Conservation (phyloP, 768 basidiomycete species). For the Mycena rosella region DNA sequence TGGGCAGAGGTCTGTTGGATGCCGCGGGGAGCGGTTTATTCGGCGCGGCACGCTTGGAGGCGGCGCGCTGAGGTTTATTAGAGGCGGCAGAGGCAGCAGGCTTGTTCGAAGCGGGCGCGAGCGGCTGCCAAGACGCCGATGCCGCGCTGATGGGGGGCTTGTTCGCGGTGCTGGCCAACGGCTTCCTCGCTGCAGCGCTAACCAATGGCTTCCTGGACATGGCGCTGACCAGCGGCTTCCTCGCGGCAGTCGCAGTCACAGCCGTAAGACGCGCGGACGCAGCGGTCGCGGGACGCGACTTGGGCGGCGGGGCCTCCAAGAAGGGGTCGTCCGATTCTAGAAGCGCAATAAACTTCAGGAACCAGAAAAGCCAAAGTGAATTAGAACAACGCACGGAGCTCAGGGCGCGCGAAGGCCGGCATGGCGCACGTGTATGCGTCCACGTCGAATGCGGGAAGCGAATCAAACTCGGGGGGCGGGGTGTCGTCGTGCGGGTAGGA, state of each 20-base stretch:
- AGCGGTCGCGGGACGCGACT: no score
- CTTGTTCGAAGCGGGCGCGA: not conserved
- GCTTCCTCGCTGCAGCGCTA: not conserved
- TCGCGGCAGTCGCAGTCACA: not conserved
- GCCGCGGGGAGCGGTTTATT: no score
- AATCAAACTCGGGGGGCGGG: conserved; percentile 45
- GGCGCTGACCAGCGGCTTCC: no score
- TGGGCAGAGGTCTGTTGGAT: not conserved
- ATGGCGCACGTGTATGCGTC: conserved; percentile 44
- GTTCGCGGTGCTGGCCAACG: not conserved
- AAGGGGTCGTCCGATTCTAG: conserved; percentile 47
- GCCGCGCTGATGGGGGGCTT: not conserved
- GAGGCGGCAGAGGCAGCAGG: no score
- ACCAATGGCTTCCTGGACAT: not conserved
- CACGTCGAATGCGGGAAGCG: no score
- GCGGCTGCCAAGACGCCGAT: not conserved
- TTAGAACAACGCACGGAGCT: conserved; percentile 43
- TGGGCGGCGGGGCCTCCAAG: not conserved
- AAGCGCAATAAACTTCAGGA: no score
- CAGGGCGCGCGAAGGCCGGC: conserved; percentile 47
- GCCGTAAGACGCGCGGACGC: no score
- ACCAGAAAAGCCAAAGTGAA: not conserved
- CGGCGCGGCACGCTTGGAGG: no score
- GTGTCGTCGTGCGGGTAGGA: conserved; percentile 49
- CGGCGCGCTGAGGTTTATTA: no score